These are phyloP conservation scores for Piromyces sp. DNA, from an alignment of 192 early-diverging fungal species.

Conservation along the genomic window DNA sequence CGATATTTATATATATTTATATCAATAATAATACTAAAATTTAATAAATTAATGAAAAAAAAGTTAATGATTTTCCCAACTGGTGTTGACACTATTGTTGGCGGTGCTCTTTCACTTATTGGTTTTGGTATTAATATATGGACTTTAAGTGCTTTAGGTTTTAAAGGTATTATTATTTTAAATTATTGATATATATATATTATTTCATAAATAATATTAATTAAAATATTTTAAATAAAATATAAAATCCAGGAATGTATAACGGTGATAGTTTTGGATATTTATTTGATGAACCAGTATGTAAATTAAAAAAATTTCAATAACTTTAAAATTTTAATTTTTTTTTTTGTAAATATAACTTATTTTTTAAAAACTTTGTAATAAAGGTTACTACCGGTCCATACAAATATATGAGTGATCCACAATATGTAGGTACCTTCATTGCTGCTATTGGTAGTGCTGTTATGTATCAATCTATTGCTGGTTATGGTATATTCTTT, in stretches of 20 bases:
- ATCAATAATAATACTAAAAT: no score
- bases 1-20: no score
- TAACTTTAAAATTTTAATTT: no score
- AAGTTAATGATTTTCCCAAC: conserved; percentile 14
- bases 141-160: conserved; percentile 36
- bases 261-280: conserved; percentile 40
- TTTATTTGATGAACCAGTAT: conserved; percentile 27
- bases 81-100: conserved; percentile 10
- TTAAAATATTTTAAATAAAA: no score
- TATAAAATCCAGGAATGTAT: conserved; percentile 20
- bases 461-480: conserved; percentile 22
- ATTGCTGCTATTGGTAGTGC: conserved; percentile 28
- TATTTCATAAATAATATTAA: no score
- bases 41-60: no score
- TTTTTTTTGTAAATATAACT: no score
- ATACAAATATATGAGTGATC: conserved; percentile 28
- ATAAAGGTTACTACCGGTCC: conserved; percentile 18
- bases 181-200: no score
- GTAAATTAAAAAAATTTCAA: no score
- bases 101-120: conserved; percentile 14
- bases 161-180: conserved; percentile 9
- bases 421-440: conserved; percentile 37
- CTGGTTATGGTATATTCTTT: conserved; percentile 17
- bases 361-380: no score
- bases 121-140: conserved; percentile 30